Conservation (phyloP, 352 stramenopile genomes). For the Pythium biforme region DNA sequence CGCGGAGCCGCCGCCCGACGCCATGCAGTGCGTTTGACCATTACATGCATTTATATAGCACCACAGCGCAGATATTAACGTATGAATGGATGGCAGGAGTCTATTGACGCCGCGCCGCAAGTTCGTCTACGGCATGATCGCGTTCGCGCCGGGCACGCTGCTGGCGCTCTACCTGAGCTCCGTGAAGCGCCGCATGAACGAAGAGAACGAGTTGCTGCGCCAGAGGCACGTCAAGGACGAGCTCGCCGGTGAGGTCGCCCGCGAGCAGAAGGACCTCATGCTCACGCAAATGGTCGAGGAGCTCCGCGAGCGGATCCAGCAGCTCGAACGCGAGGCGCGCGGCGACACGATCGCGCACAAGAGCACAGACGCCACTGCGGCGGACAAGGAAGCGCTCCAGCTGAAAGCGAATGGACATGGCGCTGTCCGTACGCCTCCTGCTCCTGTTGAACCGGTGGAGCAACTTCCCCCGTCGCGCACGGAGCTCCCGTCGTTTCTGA, state of each 20-base stretch:
- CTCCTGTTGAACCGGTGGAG: not conserved
- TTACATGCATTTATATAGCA: no score
- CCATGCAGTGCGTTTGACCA: conserved; percentile 54
- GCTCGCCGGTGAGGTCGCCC: conserved; percentile 36
- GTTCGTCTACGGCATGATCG: conserved; percentile 63
- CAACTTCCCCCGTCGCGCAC: not conserved
- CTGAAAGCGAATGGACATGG: not conserved
- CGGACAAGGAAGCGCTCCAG: not conserved
- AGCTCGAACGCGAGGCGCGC: conserved; percentile 46
- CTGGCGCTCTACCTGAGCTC: conserved; percentile 69
- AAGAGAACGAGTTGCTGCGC: conserved; percentile 56
- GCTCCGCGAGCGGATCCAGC: conserved; percentile 51
- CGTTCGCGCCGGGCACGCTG: conserved; percentile 63
- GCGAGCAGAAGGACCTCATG: conserved; percentile 50
- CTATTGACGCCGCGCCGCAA: conserved; percentile 66
- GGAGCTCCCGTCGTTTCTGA: conserved; percentile 11
- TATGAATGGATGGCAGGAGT: conserved; percentile 40
- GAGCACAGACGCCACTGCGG: not conserved
- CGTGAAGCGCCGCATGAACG: conserved; percentile 68
- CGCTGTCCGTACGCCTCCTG: not conserved
- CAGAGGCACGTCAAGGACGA: conserved; percentile 31
- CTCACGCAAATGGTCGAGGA: conserved; percentile 56
- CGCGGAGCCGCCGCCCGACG: conserved; percentile 56
- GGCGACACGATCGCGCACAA: conserved; percentile 7
- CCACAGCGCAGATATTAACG: no score